A percentile compares a stretch with the other conserved stretches of the same genome.
Evolutionary conservation across 169 alveolate species (phyloP).

Genomic region (Plasmodium coatneyi): DNA sequence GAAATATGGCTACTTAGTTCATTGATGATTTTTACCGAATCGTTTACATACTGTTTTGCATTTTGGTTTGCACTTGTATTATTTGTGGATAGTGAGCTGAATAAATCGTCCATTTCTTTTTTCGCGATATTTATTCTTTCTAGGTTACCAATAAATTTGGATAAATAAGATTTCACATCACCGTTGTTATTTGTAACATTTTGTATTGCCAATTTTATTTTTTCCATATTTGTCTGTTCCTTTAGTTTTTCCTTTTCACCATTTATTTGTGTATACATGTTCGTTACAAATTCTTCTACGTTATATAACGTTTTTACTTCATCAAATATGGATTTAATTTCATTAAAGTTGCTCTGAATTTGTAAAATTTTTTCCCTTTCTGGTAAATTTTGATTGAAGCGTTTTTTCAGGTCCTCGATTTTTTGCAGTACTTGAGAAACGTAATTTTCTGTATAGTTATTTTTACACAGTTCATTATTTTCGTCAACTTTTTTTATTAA

Average conservation of each 20-base stretch:
- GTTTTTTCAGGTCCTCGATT: not conserved
- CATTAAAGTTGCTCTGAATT: not conserved
- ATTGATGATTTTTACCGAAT: not conserved
- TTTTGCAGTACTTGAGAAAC: not conserved
- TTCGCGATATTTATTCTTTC: not conserved
- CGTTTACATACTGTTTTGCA: not conserved
- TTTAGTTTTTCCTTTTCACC: not conserved
- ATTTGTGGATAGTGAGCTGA: not conserved
- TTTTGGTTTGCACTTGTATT: not conserved
- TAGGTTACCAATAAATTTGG: not conserved
- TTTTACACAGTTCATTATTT: not conserved
- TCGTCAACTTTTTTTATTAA: not conserved
- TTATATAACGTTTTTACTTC: not conserved
- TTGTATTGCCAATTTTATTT: not conserved
- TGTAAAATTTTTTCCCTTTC: not conserved
- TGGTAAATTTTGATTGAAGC: not conserved
- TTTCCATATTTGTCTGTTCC: not conserved
- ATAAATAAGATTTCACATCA: not conserved
- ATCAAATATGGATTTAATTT: not conserved
- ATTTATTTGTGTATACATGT: not conserved
- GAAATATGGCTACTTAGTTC: not conserved
- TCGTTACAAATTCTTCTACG: not conserved
- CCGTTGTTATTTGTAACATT: not conserved
- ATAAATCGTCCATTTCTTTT: conserved; percentile 2
- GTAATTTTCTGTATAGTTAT: not conserved